Conservation (phyloP, 2,329 filamentous ascomycete genomes). For the Chaetomium olivaceum region DNA sequence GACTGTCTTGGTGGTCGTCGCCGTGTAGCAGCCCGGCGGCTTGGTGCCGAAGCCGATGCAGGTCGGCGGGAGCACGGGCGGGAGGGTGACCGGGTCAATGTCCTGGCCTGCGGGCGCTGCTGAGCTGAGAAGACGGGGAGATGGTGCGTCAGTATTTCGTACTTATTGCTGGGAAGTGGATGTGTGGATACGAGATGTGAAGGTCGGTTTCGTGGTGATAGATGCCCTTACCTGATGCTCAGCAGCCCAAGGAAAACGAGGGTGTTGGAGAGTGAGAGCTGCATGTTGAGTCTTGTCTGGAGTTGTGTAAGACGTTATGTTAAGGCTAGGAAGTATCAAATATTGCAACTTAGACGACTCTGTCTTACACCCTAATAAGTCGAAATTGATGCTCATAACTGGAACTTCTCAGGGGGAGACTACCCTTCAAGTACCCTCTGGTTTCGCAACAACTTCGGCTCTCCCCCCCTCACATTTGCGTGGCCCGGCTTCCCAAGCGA, state of each 20-base stretch:
- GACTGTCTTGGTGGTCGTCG: conserved; percentile 28
- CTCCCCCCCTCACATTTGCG: too few species aligned
- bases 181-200: background rate
- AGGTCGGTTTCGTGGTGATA: background rate
- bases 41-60: conserved; percentile 14
- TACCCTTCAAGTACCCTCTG: conserved; percentile 4
- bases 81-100: background rate
- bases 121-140: conserved; percentile 16
- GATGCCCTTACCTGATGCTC: conserved; percentile 17
- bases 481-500: background rate
- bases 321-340: background rate
- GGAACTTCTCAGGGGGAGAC: background rate
- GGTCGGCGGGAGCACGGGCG: conserved; percentile 16
- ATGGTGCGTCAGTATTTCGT: background rate
- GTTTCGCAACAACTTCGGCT: background rate
- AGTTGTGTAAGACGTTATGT: background rate
- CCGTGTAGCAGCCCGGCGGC: conserved; percentile 35
- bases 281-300: conserved; percentile 14
- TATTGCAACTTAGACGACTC: background rate
- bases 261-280: conserved; percentile 16
- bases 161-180: too few species aligned
- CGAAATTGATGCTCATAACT: background rate
- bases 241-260: conserved; percentile 21
- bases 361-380: background rate
- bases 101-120: conserved; percentile 16